Evolutionary conservation across 2,329 filamentous ascomycete genomes (phyloP).

Genomic region (Sporothrix pseudoabietina): DNA sequence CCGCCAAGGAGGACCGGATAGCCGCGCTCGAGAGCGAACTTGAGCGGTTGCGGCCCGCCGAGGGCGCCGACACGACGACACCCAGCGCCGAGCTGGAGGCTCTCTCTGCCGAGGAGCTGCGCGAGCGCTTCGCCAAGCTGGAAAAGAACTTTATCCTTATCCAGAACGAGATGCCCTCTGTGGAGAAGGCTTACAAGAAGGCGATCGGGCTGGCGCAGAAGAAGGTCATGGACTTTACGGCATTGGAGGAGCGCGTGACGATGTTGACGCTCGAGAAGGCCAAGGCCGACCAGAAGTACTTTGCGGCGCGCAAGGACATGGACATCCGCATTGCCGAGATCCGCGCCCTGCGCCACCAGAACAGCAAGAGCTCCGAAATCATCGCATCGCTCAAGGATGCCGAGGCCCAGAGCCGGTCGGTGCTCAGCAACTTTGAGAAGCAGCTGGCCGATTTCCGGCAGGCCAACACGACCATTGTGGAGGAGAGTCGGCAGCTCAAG

Average conservation of each 20-base stretch:
- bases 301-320: slow-evolving; percentile 90
- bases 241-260: slow-evolving; percentile 75
- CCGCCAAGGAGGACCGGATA: slow-evolving; percentile 79
- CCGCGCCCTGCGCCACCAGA: slow-evolving; percentile 75
- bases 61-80: slow-evolving; percentile 52
- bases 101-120: slow-evolving; percentile 70
- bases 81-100: slow-evolving; percentile 56
- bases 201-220: slow-evolving; percentile 81
- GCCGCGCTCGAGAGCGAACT: slow-evolving; percentile 79
- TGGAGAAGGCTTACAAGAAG: slow-evolving; percentile 90
- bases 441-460: slow-evolving; percentile 83
- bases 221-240: slow-evolving; percentile 77
- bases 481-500: slow-evolving; percentile 76
- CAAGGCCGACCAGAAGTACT: slow-evolving; percentile 98
- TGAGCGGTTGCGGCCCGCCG: slow-evolving; percentile 62
- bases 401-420: slow-evolving; percentile 72
- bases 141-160: slow-evolving; percentile 81
- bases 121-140: slow-evolving; percentile 70
- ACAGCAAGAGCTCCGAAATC: slow-evolving; percentile 88
- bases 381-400: slow-evolving; percentile 91
- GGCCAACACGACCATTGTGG: slow-evolving; percentile 68
- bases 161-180: slow-evolving; percentile 81
- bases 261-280: slow-evolving; percentile 83
- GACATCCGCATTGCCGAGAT: slow-evolving; percentile 83
- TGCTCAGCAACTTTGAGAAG: slow-evolving; percentile 86